These are phyloP conservation scores for Geotrichum bryndzae DNA, from an alignment of 1,139 yeast species.

Conservation along the genomic window DNA sequence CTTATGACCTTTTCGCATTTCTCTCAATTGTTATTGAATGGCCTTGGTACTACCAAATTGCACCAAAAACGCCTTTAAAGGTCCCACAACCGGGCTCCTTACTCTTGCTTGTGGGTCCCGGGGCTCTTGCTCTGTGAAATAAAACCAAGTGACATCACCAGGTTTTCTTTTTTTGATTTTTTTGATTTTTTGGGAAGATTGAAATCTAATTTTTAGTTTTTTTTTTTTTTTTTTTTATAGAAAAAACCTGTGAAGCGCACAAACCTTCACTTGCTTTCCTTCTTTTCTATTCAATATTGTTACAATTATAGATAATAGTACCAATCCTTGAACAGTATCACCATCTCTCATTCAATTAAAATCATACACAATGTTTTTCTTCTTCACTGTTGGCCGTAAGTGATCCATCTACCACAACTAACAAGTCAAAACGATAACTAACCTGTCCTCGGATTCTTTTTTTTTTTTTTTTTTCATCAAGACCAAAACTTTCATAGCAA, in stretches of 20 bases:
- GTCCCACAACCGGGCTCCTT: no score
- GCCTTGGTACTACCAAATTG: no score
- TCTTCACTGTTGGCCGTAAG: slow-evolving; percentile 15
- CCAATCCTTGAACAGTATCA: neutral
- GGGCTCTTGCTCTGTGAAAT: neutral
- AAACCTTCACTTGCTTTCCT: neutral
- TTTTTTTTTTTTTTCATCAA: slow-evolving; percentile 3
- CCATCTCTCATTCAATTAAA: neutral
- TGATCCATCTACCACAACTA: neutral
- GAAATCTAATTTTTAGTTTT: neutral
- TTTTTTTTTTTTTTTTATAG: neutral
- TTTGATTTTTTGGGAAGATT: slow-evolving; percentile 26
- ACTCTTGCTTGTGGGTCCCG: no score
- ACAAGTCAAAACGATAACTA: no score
- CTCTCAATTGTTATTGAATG: no score
- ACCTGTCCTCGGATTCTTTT: neutral
- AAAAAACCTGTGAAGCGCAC: no score
- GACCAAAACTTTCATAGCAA: slow-evolving; percentile 28
- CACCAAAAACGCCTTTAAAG: no score
- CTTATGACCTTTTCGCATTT: no score
- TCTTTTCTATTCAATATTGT: slow-evolving; percentile 38
- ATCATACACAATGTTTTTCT: slow-evolving; percentile 13
- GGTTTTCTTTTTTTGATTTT: slow-evolving; percentile 46
- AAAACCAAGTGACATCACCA: slow-evolving; percentile 41
- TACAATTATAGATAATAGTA: no score